Conservation (phyloP, 805 yeast species). For the Wickerhamiella slavikovae region DNA sequence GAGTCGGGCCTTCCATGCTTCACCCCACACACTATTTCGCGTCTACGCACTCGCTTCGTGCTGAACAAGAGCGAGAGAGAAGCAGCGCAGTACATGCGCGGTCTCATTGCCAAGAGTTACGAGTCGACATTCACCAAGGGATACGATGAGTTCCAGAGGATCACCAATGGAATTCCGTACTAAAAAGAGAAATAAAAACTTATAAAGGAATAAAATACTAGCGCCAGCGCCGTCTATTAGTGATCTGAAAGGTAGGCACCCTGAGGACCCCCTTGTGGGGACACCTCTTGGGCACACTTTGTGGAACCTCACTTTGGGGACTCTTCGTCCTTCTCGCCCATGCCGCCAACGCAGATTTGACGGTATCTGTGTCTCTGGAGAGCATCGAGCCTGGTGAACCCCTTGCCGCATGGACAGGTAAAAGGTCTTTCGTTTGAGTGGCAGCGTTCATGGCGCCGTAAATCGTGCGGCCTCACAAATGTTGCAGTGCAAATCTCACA, state of each 20-base stretch:
- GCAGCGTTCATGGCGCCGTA: constrained; percentile 72
- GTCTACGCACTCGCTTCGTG: constrained; percentile 58
- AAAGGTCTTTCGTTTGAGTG: constrained; percentile 52
- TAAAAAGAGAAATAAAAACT: constrained; percentile 14
- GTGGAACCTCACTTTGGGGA: no score
- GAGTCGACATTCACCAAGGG: constrained; percentile 85
- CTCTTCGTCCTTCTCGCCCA: constrained; percentile 13
- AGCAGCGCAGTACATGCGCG: constrained; percentile 59
- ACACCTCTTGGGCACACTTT: no score
- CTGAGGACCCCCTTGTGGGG: no score
- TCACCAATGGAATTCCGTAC: constrained; percentile 95
- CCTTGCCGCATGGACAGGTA: constrained; percentile 83
- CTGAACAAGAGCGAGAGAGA: constrained; percentile 66
- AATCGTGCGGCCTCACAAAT: constrained; percentile 90
- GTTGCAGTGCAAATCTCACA: constrained; percentile 61
- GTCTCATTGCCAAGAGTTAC: constrained; percentile 56
- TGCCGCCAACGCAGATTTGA: constrained; percentile 66
- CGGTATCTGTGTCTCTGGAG: constrained; percentile 60
- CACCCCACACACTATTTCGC: constrained; percentile 66
- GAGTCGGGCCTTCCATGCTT: constrained; percentile 93
- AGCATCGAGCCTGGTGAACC: constrained; percentile 79
- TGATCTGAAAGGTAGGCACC: no score
- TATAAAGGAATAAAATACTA: background rate
- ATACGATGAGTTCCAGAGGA: constrained; percentile 89
- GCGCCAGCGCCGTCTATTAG: background rate